These are phyloP conservation scores for Aureobasidium sp. DNA, from an alignment of 2,329 filamentous ascomycete genomes.

Conservation along the genomic window DNA sequence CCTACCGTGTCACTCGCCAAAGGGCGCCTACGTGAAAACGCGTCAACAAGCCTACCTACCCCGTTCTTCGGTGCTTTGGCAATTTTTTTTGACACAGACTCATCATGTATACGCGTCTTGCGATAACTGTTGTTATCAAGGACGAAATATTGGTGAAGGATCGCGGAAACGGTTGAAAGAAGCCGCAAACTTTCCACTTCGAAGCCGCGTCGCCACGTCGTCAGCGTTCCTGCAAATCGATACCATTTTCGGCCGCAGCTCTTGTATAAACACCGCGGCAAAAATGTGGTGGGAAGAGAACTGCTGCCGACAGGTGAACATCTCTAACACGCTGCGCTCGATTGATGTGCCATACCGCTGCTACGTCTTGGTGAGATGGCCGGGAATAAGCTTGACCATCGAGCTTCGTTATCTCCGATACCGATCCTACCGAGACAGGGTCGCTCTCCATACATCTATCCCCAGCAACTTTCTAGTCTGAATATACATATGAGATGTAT, in stretches of 20 bases:
- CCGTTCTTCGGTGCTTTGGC: background rate
- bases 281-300: no score
- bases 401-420: no score
- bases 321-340: no score
- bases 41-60: background rate
- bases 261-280: no score
- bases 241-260: background rate
- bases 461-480: no score
- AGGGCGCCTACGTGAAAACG: background rate
- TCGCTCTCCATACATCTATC: no score
- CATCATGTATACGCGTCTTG: background rate
- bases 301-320: no score
- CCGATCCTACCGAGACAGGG: no score
- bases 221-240: conserved; percentile 10
- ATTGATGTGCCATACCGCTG: no score
- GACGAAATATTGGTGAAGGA: background rate
- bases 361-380: no score
- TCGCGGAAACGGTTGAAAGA: background rate
- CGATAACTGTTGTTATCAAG: background rate
- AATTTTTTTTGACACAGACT: background rate
- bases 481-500: no score
- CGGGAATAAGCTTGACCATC: no score
- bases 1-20: background rate
- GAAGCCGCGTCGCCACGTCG: conserved; percentile 1
- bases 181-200: background rate